Percentiles rank a stretch among this genome's conserved stretches.
These are phyloP conservation scores for Sarocladiaceae sp. DNA, from an alignment of 2,329 filamentous ascomycete genomes.

Conservation along the genomic window DNA sequence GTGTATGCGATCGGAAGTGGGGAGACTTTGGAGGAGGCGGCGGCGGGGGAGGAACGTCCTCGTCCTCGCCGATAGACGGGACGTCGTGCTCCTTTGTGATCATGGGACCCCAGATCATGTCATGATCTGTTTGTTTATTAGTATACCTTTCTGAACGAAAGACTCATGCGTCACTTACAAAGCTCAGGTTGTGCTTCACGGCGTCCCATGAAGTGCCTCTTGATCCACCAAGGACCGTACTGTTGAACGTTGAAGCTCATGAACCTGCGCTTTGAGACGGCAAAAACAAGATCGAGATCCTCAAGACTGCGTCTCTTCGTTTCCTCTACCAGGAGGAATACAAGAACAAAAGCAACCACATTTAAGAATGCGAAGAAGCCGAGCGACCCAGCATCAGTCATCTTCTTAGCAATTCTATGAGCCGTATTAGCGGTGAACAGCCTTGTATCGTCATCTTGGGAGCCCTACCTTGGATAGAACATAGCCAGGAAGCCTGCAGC, in stretches of 20 bases:
- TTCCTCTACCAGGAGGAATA: constrained; percentile 35
- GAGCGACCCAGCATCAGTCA: constrained; percentile 27
- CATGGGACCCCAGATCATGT: constrained; percentile 7
- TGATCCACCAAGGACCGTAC: constrained; percentile 30
- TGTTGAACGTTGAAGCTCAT: constrained; percentile 26
- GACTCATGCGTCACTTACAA: constrained; percentile 16
- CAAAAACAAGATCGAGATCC: constrained; percentile 33
- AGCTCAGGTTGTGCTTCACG: constrained; percentile 21
- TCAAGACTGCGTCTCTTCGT: constrained; percentile 29
- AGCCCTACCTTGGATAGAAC: constrained; percentile 25
- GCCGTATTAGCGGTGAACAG: not conserved
- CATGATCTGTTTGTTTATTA: not conserved
- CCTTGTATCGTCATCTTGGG: constrained; percentile 16
- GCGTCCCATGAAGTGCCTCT: constrained; percentile 18
- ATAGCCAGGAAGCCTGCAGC: constrained; percentile 41
- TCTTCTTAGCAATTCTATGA: not conserved
- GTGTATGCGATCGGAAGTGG: too few relatives aligned
- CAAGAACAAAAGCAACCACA: constrained; percentile 35
- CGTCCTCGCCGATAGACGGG: constrained; percentile 2
- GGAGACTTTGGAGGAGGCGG: not conserved
- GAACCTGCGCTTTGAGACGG: constrained; percentile 30
- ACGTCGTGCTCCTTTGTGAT: constrained; percentile 4
- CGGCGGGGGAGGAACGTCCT: not conserved
- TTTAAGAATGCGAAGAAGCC: constrained; percentile 42
- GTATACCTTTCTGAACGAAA: not conserved